These are phyloP conservation scores for Beta vulgaris DNA, from an alignment of 148 eudicot genomes.

Conservation along the genomic window DNA sequence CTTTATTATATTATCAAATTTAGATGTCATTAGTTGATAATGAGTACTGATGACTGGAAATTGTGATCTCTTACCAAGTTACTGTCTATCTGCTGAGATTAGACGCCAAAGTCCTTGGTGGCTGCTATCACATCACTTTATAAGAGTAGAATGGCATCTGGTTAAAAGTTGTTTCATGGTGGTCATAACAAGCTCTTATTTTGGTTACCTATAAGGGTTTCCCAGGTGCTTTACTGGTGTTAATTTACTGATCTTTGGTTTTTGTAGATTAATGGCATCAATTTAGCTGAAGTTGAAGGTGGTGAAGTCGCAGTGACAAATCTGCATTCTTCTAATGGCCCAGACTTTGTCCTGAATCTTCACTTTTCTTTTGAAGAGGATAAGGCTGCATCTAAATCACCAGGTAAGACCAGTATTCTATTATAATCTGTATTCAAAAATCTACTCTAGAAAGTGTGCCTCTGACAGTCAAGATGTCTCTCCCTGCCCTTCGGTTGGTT, in stretches of 20 bases:
- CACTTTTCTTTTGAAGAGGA: constrained; percentile 33
- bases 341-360: constrained; percentile 52
- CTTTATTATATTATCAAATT: neutral
- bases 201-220: neutral
- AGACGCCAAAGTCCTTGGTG: no score
- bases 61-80: neutral
- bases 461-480: neutral
- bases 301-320: constrained; percentile 75
- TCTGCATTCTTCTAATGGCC: constrained; percentile 72
- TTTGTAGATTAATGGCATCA: constrained; percentile 61
- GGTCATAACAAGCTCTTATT: neutral
- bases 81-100: neutral
- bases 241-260: neutral
- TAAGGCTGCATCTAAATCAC: constrained; percentile 18
- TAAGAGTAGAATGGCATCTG: no score
- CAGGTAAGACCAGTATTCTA: constrained; percentile 24
- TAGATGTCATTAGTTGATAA: neutral
- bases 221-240: neutral
- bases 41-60: neutral
- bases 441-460: neutral
- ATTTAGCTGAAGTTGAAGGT: constrained; percentile 58
- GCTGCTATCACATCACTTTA: no score
- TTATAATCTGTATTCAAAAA: neutral
- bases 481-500: neutral
- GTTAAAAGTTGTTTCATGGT: neutral